Conservation (phyloP, 805 yeast species). For the Saturnispora serradocipensis region DNA sequence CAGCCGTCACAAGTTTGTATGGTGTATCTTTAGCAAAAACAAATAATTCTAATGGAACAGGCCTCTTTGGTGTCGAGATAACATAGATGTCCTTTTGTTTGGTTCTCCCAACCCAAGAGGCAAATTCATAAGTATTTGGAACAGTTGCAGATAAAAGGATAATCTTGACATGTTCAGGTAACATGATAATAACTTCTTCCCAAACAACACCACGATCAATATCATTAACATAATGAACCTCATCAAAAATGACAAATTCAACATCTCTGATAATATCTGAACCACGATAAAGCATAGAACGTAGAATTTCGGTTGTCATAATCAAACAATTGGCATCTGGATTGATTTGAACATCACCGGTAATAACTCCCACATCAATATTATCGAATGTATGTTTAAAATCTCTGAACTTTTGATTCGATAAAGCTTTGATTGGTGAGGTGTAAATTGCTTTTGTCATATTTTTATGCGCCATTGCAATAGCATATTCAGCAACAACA, state of each 20-base stretch:
- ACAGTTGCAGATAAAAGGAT: conserved; percentile 95
- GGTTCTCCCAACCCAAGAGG: conserved; percentile 97
- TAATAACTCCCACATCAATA: conserved; percentile 93
- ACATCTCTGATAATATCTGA: conserved; percentile 98
- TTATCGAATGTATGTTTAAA: conserved; percentile 84
- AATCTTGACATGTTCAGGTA: conserved; percentile 93
- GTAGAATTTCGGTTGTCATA: conserved; percentile 96
- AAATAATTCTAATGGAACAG: conserved; percentile 85
- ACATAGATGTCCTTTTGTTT: conserved; percentile 94
- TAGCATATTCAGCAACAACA: conserved; percentile 96
- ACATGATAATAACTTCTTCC: conserved; percentile 95
- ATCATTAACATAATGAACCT: conserved; percentile 97
- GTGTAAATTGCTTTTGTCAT: conserved; percentile 97
- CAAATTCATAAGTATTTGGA: conserved; percentile 97
- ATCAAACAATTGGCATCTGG: conserved; percentile 98
- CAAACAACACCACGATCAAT: conserved; percentile 98
- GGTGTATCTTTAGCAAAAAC: conserved; percentile 74
- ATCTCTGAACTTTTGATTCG: conserved; percentile 92
- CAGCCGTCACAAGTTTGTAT: conserved; percentile 64
- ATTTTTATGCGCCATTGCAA: conserved; percentile 90
- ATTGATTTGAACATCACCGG: conserved; percentile 97
- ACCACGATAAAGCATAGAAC: conserved; percentile 96
- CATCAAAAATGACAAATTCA: conserved; percentile 97
- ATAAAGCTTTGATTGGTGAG: conserved; percentile 90
- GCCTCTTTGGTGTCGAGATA: conserved; percentile 92